These are phyloP conservation scores for Backusella australiensis DNA, from an alignment of 192 early-diverging fungal species.

Conservation along the genomic window DNA sequence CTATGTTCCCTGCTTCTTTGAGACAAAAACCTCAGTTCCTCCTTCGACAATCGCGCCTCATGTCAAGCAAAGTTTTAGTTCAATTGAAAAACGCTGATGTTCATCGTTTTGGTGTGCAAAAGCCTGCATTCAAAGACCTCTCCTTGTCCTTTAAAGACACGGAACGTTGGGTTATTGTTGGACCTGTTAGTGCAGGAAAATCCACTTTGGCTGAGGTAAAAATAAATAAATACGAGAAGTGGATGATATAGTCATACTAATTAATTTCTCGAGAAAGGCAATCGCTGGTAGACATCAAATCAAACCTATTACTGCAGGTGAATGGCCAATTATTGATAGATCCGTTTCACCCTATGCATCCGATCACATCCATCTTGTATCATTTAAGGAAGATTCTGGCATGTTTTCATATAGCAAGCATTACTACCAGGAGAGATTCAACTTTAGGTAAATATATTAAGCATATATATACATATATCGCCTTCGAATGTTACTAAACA, in stretches of 20 bases:
- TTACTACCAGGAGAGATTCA: conserved; percentile 51
- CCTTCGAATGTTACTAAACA: background rate
- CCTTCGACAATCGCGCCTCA: background rate
- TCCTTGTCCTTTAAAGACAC: conserved; percentile 27
- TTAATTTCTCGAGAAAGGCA: background rate
- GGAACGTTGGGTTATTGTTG: conserved; percentile 30
- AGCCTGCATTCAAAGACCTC: conserved; percentile 34
- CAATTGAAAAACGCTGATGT: conserved; percentile 28
- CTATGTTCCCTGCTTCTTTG: background rate
- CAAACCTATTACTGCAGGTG: conserved; percentile 15
- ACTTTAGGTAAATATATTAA: conserved; percentile 37
- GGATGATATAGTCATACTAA: background rate
- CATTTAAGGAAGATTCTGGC: conserved; percentile 27
- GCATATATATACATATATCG: background rate
- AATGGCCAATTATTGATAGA: conserved; percentile 30
- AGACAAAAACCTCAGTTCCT: background rate
- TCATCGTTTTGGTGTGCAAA: conserved; percentile 23
- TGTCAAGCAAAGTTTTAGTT: conserved; percentile 14
- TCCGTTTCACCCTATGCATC: conserved; percentile 19
- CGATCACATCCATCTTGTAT: conserved; percentile 32
- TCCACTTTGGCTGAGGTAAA: conserved; percentile 44
- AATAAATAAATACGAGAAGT: background rate
- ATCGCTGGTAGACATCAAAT: conserved; percentile 33
- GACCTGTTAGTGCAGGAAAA: conserved; percentile 45
- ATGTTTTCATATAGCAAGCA: conserved; percentile 34